Conservation (phyloP, 345 rosid genomes). For the Hibiscus syriacus region DNA sequence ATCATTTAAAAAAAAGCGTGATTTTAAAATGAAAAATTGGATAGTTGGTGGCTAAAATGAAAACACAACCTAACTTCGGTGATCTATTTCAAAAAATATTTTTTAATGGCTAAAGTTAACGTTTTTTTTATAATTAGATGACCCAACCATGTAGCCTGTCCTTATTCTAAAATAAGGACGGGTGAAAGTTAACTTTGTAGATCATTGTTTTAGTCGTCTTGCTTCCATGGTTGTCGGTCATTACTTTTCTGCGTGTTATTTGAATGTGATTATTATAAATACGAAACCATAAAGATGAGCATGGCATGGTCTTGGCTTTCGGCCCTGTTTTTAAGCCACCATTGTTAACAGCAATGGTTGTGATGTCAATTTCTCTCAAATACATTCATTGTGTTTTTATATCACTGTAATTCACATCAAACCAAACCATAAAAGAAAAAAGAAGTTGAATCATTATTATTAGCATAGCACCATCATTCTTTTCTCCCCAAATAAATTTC, state of each 20-base stretch:
- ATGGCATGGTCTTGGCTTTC: background rate
- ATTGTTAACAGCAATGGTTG: background rate
- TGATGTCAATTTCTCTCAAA: background rate
- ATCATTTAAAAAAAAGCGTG: too few species aligned
- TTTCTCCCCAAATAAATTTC: background rate
- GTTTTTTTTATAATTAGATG: too few species aligned
- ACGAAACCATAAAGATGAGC: background rate
- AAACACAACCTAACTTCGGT: too few species aligned
- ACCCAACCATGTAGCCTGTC: too few species aligned
- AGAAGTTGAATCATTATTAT: background rate
- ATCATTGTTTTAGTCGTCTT: background rate
- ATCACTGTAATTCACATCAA: background rate
- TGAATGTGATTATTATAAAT: background rate
- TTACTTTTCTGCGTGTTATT: background rate
- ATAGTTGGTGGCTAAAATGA: too few species aligned
- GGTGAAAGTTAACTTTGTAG: background rate
- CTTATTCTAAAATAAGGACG: too few species aligned
- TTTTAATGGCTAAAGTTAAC: too few species aligned
- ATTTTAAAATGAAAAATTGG: too few species aligned
- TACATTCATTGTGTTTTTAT: background rate
- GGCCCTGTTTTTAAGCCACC: background rate
- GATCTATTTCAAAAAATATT: too few species aligned
- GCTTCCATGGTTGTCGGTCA: background rate
- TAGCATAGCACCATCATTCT: background rate
- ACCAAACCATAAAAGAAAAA: background rate